Evolutionary conservation across 2,329 filamentous ascomycete genomes (phyloP).

Genomic region (Diplocarpon rosae): DNA sequence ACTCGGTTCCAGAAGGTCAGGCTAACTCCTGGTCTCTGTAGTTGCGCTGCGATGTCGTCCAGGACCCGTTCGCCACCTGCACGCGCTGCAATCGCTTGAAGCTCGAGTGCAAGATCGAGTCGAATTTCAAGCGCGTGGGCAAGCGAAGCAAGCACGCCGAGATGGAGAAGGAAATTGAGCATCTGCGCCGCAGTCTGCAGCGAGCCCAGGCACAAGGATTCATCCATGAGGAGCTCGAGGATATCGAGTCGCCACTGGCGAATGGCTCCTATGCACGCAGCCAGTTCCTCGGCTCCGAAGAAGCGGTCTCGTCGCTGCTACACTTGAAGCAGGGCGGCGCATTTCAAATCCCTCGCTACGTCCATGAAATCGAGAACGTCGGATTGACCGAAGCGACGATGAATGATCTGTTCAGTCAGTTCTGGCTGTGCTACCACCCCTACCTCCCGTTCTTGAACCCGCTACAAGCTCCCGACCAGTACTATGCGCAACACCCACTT

Average conservation of each 20-base stretch:
- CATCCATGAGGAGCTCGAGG: constrained; percentile 38
- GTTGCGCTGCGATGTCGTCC: constrained; percentile 75
- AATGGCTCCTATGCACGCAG: constrained; percentile 49
- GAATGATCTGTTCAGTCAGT: constrained; percentile 58
- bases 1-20: background rate
- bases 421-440: constrained; percentile 65
- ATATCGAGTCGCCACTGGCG: constrained; percentile 47
- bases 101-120: constrained; percentile 76
- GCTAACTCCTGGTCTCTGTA: constrained; percentile 28
- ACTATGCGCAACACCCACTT: constrained; percentile 65
- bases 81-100: constrained; percentile 69
- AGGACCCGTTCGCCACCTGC: constrained; percentile 70
- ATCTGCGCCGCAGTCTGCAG: constrained; percentile 48
- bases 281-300: constrained; percentile 53
- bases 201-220: constrained; percentile 50
- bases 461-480: constrained; percentile 56
- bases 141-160: constrained; percentile 77
- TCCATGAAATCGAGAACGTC: constrained; percentile 44
- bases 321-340: constrained; percentile 55
- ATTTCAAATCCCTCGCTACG: constrained; percentile 27
- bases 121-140: constrained; percentile 74
- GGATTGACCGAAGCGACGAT: constrained; percentile 54
- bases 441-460: constrained; percentile 68
- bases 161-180: constrained; percentile 76
- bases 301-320: constrained; percentile 55